A percentile compares a stretch with the other conserved stretches of the same genome.
Conservation (phyloP, 2,329 filamentous ascomycete genomes). For the Arthrinium phaeospermum region DNA sequence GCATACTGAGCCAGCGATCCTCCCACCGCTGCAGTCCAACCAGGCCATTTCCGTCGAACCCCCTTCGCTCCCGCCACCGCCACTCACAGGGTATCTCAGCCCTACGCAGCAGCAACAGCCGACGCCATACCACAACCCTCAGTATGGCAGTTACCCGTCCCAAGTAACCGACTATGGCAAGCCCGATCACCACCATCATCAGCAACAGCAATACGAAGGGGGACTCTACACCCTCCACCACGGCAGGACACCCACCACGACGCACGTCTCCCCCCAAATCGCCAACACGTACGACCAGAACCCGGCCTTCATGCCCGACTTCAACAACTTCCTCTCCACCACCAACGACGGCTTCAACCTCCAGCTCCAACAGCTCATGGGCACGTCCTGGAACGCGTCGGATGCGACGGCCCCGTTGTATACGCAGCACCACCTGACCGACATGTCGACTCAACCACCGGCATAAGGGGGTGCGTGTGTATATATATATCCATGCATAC, state of each 20-base stretch:
- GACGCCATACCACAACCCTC: conserved; percentile 5
- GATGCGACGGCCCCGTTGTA: conserved; percentile 22
- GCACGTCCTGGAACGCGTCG: conserved; percentile 19
- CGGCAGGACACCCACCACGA: conserved; percentile 9
- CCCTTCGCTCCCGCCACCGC: conserved; percentile 23
- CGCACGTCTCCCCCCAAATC: conserved; percentile 11
- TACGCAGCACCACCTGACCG: background rate
- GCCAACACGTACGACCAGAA: background rate
- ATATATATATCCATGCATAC: background rate
- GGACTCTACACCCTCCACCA: conserved; percentile 23
- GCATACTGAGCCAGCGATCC: background rate
- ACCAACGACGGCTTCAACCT: conserved; percentile 23
- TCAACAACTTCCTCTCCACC: conserved; percentile 14
- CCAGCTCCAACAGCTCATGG: conserved; percentile 24
- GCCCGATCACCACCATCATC: conserved; percentile 1
- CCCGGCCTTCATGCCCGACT: conserved; percentile 20
- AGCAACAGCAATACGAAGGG: conserved; percentile 15
- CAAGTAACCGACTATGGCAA: conserved; percentile 1
- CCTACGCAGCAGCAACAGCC: background rate
- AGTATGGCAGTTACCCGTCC: background rate
- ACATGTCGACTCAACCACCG: conserved; percentile 16
- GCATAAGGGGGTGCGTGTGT: background rate
- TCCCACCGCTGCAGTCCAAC: conserved; percentile 19
- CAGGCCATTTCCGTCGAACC: conserved; percentile 10
- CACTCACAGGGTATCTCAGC: conserved; percentile 17